Evolutionary conservation across 2,329 filamentous ascomycete species (phyloP), one percentile per base, ranked within the genome.

Genomic region (Fusarium scirpi): DNA sequence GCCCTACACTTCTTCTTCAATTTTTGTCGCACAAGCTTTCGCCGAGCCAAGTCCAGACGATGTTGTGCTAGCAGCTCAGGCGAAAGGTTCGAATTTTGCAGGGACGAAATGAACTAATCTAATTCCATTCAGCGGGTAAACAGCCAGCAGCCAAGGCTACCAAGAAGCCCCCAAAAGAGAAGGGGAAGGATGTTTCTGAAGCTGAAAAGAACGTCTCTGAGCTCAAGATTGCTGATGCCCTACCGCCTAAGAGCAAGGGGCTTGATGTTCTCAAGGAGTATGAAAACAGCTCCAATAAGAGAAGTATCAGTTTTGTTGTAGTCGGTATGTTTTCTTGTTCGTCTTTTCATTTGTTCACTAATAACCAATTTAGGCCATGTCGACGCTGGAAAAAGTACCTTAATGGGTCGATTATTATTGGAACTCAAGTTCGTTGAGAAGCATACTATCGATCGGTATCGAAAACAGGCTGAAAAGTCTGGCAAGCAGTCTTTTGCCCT

Each of bases 401-500:
- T 99, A 40, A 98, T 99, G 95, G 96, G 95, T 1, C 90, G 96
- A n/a, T 81, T 99, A 29, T 84, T 99, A 8, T 90, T 95, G 44
- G 96, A 99, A 74, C 87, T 97, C 43, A 92, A 94, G 64, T 92
- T 94, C 27, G 90, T 99, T 9, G 93, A 97, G 72, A 90, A 97
- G 77, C 87, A 94, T 64, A 95, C 94, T 0, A 87, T 99, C 65
- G 94, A 97, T 60, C 95, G 92, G 78, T 94, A 97, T 74, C 89
- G 91, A 22, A 92, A 92, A 78, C 94, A 98, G 81, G 95, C 96
- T 1, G 92, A 97, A 74, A 93, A 90, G 64, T 92, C 97, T 41
- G 96, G 96, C 8, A 99, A 99, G 79, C 91, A 93, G 3, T 98
- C 96, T 0, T 99, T 99, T 80, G 95, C 95, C 15, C 86, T 99